A percentile compares a stretch with the other conserved stretches of the same genome.
phyloP scores from a whole-genome alignment of 2,329 filamentous ascomycete species.

The Zymoseptoria passerinii region DNA sequence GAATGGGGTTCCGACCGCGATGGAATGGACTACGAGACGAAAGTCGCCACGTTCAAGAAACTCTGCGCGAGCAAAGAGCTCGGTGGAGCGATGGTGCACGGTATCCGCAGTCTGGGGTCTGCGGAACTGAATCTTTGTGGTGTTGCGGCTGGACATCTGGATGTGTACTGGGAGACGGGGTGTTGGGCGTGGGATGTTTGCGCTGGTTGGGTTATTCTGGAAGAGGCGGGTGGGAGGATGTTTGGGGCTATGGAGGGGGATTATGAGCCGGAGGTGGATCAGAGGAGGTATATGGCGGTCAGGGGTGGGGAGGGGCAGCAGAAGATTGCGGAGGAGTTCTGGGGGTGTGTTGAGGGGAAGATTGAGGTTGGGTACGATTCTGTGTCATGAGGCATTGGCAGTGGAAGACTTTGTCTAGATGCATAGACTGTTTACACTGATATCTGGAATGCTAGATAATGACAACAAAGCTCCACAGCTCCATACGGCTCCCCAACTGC shows the following conservation, averaged over 20 bases:
- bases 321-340: constrained; percentile 42
- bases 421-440: neutral
- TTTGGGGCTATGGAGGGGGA: constrained; percentile 64
- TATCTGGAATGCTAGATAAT: neutral
- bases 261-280: constrained; percentile 54
- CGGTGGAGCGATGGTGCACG: constrained; percentile 70
- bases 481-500: too few relatives aligned
- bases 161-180: constrained; percentile 74
- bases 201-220: constrained; percentile 68
- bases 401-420: neutral
- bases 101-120: constrained; percentile 59
- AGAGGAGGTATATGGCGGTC: constrained; percentile 47
- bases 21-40: constrained; percentile 63
- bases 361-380: constrained; percentile 35
- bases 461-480: too few relatives aligned
- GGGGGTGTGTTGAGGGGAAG: constrained; percentile 36
- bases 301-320: constrained; percentile 39
- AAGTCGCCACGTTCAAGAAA: constrained; percentile 55
- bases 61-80: constrained; percentile 45
- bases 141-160: constrained; percentile 62
- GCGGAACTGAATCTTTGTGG: constrained; percentile 68
- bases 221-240: constrained; percentile 66
- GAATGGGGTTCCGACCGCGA: constrained; percentile 64
- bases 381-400: constrained; percentile 3
- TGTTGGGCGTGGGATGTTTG: constrained; percentile 84